Evolutionary conservation across 805 yeast genomes (phyloP).

Genomic region (Yarrowia deformans): DNA sequence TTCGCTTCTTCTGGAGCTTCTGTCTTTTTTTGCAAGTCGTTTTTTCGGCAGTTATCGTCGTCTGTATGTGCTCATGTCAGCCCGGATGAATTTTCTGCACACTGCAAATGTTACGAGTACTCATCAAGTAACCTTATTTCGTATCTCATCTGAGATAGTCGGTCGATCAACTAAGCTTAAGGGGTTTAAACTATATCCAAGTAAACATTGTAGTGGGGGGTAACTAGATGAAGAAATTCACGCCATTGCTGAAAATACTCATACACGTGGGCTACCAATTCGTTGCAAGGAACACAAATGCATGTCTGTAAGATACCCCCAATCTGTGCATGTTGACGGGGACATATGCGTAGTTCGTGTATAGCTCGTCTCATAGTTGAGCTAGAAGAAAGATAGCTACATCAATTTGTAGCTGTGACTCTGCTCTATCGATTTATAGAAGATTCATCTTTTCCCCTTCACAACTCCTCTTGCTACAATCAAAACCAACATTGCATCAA

Average conservation of each 20-base stretch:
- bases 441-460: too few species aligned
- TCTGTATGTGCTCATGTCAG: slow-evolving; percentile 3
- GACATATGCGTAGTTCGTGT: neutral
- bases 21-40: neutral
- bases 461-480: too few species aligned
- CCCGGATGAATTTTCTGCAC: slow-evolving; percentile 26
- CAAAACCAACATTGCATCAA: too few species aligned
- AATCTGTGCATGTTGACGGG: neutral
- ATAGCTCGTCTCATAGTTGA: too few species aligned
- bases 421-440: too few species aligned
- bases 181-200: neutral
- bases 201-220: slow-evolving; percentile 20
- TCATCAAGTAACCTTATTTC: slow-evolving; percentile 2
- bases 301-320: neutral
- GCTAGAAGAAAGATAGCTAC: neutral
- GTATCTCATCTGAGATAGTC: neutral
- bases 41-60: neutral
- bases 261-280: neutral
- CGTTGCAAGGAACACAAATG: neutral
- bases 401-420: too few species aligned
- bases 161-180: neutral
- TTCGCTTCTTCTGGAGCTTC: neutral
- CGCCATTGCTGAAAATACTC: too few species aligned
- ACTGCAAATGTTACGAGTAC: neutral
- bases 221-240: neutral